phyloP scores from a whole-genome alignment of 2,329 filamentous ascomycete genomes.

The Ophiostoma tasmaniense region DNA sequence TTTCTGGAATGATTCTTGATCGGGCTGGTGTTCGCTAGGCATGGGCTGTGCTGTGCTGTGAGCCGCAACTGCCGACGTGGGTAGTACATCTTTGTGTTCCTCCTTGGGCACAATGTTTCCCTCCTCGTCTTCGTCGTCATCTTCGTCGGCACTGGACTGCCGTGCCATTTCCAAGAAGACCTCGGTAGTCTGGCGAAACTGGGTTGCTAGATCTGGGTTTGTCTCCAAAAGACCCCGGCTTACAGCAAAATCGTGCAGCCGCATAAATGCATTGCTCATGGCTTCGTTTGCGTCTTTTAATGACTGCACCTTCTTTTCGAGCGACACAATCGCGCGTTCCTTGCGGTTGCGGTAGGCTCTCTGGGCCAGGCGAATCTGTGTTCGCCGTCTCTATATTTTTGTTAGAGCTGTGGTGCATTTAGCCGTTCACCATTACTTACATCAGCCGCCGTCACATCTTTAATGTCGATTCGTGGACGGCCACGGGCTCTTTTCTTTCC shows the following conservation, averaged over 20 bases:
- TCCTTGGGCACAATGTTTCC: not conserved
- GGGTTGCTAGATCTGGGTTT: slow-evolving; percentile 47
- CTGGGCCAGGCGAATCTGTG: slow-evolving; percentile 80
- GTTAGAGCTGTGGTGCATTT: not conserved
- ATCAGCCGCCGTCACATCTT: slow-evolving; percentile 69
- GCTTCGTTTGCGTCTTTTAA: slow-evolving; percentile 63
- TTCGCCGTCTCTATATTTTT: slow-evolving; percentile 59
- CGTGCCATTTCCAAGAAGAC: slow-evolving; percentile 50
- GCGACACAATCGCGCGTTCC: slow-evolving; percentile 66
- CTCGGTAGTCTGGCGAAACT: slow-evolving; percentile 49
- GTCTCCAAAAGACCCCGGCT: slow-evolving; percentile 48
- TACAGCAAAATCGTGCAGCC: slow-evolving; percentile 55
- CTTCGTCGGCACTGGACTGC: slow-evolving; percentile 35
- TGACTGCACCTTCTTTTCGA: slow-evolving; percentile 61
- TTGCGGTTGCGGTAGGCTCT: slow-evolving; percentile 78
- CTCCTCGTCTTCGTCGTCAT: slow-evolving; percentile 16
- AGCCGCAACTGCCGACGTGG: not conserved
- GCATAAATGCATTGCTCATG: slow-evolving; percentile 64
- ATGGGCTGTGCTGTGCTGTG: not conserved
- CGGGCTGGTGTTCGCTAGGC: not conserved
- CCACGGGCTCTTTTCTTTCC: slow-evolving; percentile 58
- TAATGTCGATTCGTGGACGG: slow-evolving; percentile 65
- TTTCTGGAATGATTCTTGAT: not conserved
- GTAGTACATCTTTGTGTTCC: not conserved
- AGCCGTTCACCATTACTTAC: slow-evolving; percentile 42